A percentile compares a stretch with the other conserved stretches of the same genome.
Evolutionary conservation across 2,329 filamentous ascomycete species (phyloP).

Genomic region (Biscogniauxia mediterranea): DNA sequence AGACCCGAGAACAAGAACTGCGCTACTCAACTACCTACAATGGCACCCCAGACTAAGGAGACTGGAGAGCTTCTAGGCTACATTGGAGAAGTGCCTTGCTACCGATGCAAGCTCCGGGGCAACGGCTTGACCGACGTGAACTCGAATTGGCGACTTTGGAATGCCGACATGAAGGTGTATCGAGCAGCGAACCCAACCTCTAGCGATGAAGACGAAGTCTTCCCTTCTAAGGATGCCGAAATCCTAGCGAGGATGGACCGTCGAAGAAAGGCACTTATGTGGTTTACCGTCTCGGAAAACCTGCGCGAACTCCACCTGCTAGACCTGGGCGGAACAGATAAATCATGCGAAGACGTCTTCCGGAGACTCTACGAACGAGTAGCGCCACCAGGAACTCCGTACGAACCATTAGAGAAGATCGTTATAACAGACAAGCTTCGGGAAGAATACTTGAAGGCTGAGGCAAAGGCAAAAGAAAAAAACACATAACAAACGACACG

Average conservation of each 20-base stretch:
- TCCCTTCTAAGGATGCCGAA: conserved; percentile 4
- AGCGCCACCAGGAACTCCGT: conserved; percentile 4
- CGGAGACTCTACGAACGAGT: conserved; percentile 4
- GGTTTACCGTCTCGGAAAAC: conserved; percentile 6
- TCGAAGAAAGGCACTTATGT: conserved; percentile 3
- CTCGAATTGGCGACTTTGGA: conserved; percentile 9
- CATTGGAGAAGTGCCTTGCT: conserved; percentile 4
- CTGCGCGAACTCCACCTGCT: conserved; percentile 3
- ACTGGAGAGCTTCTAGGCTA: conserved; percentile 4
- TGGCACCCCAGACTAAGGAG: conserved; percentile 40
- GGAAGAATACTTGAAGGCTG: neutral
- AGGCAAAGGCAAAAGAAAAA: neutral
- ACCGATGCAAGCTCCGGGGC: conserved; percentile 7
- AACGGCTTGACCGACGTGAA: conserved; percentile 5
- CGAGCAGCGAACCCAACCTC: conserved; percentile 5
- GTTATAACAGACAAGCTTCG: neutral
- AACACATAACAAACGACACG: neutral
- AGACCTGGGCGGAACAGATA: conserved; percentile 6
- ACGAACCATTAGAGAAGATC: conserved; percentile 3
- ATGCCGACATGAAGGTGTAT: conserved; percentile 5
- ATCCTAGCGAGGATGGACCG: conserved; percentile 3
- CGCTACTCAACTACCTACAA: neutral
- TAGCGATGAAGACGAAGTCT: conserved; percentile 1
- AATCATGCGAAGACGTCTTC: conserved; percentile 2
- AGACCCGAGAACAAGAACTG: neutral